phyloP scores from a whole-genome alignment of 164 flowering plant genomes.

The Aristolochia californica region DNA sequence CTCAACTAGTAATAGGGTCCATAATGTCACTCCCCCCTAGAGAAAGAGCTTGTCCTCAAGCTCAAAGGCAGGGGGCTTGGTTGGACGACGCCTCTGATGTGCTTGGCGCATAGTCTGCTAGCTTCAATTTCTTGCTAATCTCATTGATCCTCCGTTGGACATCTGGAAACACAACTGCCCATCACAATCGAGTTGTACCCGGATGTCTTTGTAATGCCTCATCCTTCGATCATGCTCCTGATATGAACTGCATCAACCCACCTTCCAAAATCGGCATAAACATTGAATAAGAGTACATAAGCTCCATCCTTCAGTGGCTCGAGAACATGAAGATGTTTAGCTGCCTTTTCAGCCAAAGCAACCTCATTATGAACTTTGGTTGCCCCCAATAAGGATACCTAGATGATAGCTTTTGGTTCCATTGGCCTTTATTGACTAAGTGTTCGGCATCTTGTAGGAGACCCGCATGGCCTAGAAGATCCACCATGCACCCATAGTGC shows the following conservation, averaged over 20 bases:
- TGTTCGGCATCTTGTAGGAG: conserved; percentile 12
- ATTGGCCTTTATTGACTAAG: conserved; percentile 16
- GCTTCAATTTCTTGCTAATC: conserved; percentile 16
- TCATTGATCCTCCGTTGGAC: conserved; percentile 20
- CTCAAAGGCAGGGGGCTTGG: too few relatives aligned
- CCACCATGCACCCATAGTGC: conserved; percentile 37
- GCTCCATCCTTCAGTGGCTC: too few relatives aligned
- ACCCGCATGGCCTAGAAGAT: conserved; percentile 25
- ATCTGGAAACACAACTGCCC: conserved; percentile 11
- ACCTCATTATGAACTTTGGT: conserved; percentile 8
- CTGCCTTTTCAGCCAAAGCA: conserved; percentile 12
- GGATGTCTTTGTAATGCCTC: conserved; percentile 8
- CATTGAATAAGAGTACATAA: too few relatives aligned
- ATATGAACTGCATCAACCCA: too few relatives aligned
- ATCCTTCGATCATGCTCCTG: too few relatives aligned
- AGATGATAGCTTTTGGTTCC: conserved; percentile 11
- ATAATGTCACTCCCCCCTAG: too few relatives aligned
- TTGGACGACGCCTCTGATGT: conserved; percentile 18
- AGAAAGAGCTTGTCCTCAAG: too few relatives aligned
- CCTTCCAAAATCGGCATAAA: too few relatives aligned
- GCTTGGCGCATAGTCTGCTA: conserved; percentile 14
- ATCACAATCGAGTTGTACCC: conserved; percentile 17
- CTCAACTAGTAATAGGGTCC: too few relatives aligned
- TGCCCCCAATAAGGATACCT: conserved; percentile 17
- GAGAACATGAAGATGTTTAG: too few relatives aligned